Evolutionary conservation across 169 alveolate genomes (phyloP), one percentile per base, ranked within the genome.

Genomic region (Eimeria tenella): DNA sequence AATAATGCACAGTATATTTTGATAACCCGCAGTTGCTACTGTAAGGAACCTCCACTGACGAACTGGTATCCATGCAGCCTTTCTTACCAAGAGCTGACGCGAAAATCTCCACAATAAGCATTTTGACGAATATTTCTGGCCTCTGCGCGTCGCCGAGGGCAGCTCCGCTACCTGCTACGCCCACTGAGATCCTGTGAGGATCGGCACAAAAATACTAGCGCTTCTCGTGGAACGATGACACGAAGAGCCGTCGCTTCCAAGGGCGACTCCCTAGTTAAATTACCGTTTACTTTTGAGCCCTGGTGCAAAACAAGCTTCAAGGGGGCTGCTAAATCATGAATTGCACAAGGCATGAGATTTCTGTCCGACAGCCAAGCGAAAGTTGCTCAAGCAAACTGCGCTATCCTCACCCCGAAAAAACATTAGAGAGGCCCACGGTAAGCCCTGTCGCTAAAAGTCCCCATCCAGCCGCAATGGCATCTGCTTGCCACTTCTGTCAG

Each of bases 111-210:
- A 99, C 98, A 96, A 99, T 98, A 73, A 99, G 97, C 97, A 99
- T 99, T 96, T 99, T 98, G 68, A 99, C 99, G 96, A 99, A 99
- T n/a, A 99, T 98, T 94, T 99, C 99, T 11, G 99, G 99, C 74
- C 98, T 97, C 97, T 99, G 99, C 15, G 99, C 99, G 96, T 99
- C 99, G 74, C 99, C 99, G 73, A 99, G 96, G 13, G 99, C 99
- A 71, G 99, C 98, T 79, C 99, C 99, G 87, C 99, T 98, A 5
- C 99, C 99, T 56, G 99, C 98, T 82, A 99, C 99, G 17, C 99
- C 99, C 79, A 99, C 99, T 87, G 99, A 97, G 90, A 94, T 90
- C 73, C 96, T 94, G 92, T 19, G 11, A 63, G 42, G 42, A 31
- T 31, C 42, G 42, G 42, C 42, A 31, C 42, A 31, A 2, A 31